Evolutionary conservation across 768 basidiomycete species (phyloP).

Genomic region (Pulveroboletus frians): DNA sequence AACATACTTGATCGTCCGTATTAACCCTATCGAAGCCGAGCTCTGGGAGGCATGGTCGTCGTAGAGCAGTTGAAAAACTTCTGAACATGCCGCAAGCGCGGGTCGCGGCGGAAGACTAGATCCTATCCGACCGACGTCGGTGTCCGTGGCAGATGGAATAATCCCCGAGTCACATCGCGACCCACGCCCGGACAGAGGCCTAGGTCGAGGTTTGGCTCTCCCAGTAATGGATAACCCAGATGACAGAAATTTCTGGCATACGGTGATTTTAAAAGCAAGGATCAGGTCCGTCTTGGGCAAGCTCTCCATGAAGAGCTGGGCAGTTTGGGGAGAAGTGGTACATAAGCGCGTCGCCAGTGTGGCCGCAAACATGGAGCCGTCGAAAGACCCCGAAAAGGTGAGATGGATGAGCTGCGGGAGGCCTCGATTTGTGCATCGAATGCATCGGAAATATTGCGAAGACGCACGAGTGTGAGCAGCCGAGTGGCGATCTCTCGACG

Average conservation of each 20-base stretch:
- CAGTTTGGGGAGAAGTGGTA: slow-evolving; percentile 24
- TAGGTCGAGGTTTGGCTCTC: slow-evolving; percentile 26
- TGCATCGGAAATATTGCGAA: neutral
- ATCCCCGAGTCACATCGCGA: slow-evolving; percentile 7
- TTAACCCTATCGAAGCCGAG: slow-evolving; percentile 3
- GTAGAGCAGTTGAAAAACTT: slow-evolving; percentile 26
- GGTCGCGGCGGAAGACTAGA: slow-evolving; percentile 23
- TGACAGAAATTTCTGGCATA: slow-evolving; percentile 39
- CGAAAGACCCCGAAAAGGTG: slow-evolving; percentile 34
- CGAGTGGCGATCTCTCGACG: slow-evolving; percentile 33
- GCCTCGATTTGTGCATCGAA: neutral
- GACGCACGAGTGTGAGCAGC: slow-evolving; percentile 30
- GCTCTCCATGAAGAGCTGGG: slow-evolving; percentile 34
- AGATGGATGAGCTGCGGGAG: slow-evolving; percentile 38
- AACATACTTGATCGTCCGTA: slow-evolving; percentile 33
- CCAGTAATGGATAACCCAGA: slow-evolving; percentile 16
- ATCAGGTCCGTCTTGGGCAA: slow-evolving; percentile 33
- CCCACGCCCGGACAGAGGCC: slow-evolving; percentile 30
- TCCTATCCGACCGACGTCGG: slow-evolving; percentile 14
- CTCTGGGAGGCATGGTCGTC: slow-evolving; percentile 8
- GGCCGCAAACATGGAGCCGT: slow-evolving; percentile 33
- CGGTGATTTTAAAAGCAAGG: slow-evolving; percentile 38
- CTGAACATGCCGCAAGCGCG: slow-evolving; percentile 20
- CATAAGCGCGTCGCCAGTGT: slow-evolving; percentile 34
- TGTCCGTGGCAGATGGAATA: slow-evolving; percentile 4